Evolutionary conservation across 2,329 filamentous ascomycete genomes (phyloP), one percentile per base, ranked within the genome.

Genomic region (Alternaria triticina): DNA sequence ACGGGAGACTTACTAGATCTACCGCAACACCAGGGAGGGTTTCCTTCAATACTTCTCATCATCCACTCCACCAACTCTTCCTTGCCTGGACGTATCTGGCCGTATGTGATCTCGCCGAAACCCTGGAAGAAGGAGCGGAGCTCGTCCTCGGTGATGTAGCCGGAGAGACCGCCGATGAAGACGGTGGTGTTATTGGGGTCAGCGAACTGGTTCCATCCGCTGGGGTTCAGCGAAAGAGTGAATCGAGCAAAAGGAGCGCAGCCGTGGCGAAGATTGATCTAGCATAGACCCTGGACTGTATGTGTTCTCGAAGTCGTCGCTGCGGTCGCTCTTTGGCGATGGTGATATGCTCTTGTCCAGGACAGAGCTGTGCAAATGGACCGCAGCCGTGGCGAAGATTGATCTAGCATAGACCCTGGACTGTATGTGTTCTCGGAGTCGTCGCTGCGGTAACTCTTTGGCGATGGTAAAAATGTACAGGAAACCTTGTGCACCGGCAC

Each of bases 171-270:
- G 70, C 96, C 96, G 58, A 99, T 96, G 76, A 99, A 99, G 67
- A 99, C 96, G 22, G 96, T 99, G 22, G 96, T 99, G 85, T 99
- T 99, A 88, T 99, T 99, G 12, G 96, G 96, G 76, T 99, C 96
- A 40, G 96, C 99, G 86, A 99, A 99, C 84, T 99, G 96, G 84
- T 98, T 99, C 96, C 33, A 36, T 36, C 4, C 0, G 33, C 33
- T 36, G 33, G 33, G 33, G 8, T 4, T 36, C 33, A 36, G 15
- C 2, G 33, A n/a, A 5, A 36, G 33, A 36, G 33, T 36, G 33
- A 36, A 36, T n/a, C 4, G 9, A 36, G 15, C 33, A 1, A 0
- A 36, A 0, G 33, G 33, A 36, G 0, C 30, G 30, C 13, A 36
- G 33, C 33, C 20, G 28, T n/a, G 56, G 50, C 9, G 57, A 65